Evolutionary conservation across 2,329 filamentous ascomycete species (phyloP).

Genomic region (Chrysoporthe puriensis): DNA sequence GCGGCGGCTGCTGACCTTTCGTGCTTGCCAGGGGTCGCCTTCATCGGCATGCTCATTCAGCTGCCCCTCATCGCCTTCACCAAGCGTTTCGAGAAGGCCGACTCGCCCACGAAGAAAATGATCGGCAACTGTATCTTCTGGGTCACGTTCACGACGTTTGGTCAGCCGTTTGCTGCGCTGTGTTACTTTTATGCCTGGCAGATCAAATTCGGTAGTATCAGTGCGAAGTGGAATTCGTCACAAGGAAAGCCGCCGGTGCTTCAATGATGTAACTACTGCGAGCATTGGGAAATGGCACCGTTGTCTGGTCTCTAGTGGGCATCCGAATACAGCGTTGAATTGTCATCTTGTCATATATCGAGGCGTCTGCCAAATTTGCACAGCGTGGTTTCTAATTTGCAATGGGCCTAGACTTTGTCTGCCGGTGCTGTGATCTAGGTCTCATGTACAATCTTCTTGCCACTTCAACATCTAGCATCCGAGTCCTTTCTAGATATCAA

Average conservation of each 20-base stretch:
- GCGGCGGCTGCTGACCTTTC: constrained; percentile 20
- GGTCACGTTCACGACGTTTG: constrained; percentile 93
- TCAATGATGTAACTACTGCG: background rate
- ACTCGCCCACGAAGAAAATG: constrained; percentile 74
- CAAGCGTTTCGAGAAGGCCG: constrained; percentile 76
- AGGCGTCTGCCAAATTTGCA: background rate
- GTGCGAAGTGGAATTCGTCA: constrained; percentile 39
- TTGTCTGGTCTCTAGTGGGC: background rate
- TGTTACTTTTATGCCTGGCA: constrained; percentile 99
- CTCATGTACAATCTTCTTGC: background rate
- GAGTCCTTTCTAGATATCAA: background rate
- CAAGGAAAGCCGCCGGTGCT: background rate
- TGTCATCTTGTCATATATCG: background rate
- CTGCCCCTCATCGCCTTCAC: constrained; percentile 86
- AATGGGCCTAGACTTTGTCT: background rate
- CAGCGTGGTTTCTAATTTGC: background rate
- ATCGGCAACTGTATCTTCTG: constrained; percentile 95
- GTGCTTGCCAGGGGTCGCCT: constrained; percentile 72
- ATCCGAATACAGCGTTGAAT: background rate
- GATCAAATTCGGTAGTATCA: constrained; percentile 90
- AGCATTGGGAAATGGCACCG: background rate
- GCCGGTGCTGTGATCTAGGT: background rate
- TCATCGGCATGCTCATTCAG: constrained; percentile 91
- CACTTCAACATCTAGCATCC: background rate
- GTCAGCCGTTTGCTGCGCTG: constrained; percentile 88